These are phyloP conservation scores for Oryza coarctata DNA, from an alignment of 176 grass and related monocot species.

Conservation along the genomic window DNA sequence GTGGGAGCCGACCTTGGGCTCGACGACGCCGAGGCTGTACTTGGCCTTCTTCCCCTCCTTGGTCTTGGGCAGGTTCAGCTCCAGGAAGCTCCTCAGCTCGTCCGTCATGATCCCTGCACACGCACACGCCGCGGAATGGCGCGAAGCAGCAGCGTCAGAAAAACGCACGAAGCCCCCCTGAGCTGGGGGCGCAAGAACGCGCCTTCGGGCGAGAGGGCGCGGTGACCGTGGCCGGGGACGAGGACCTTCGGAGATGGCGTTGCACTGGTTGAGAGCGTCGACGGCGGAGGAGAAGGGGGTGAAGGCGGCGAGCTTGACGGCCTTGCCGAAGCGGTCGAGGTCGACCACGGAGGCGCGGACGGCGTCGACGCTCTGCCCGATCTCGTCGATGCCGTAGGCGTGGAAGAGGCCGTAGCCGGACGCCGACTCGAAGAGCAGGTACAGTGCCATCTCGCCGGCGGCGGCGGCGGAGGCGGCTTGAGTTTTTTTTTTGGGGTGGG, in stretches of 20 bases:
- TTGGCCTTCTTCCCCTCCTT: conserved; percentile 91
- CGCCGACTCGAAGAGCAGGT: conserved; percentile 77
- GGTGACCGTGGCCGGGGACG: neutral
- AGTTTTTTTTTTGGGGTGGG: neutral
- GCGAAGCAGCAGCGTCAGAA: neutral
- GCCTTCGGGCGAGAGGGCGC: too few species aligned
- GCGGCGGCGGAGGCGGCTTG: neutral
- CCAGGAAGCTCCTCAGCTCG: conserved; percentile 84
- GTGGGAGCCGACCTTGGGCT: conserved; percentile 85
- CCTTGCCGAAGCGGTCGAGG: conserved; percentile 81
- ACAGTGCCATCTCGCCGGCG: conserved; percentile 61
- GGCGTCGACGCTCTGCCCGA: conserved; percentile 75
- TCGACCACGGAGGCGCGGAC: conserved; percentile 69
- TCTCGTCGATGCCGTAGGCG: conserved; percentile 77
- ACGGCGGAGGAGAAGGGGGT: conserved; percentile 73
- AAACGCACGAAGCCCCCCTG: neutral
- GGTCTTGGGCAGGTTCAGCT: conserved; percentile 71
- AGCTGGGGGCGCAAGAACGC: neutral
- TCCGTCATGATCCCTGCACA: conserved; percentile 83
- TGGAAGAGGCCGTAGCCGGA: conserved; percentile 78
- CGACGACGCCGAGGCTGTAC: conserved; percentile 78
- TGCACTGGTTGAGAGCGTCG: conserved; percentile 85
- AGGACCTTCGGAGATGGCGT: conserved; percentile 80
- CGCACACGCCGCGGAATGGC: neutral
- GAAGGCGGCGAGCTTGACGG: conserved; percentile 86